Evolutionary conservation across 2,329 filamentous ascomycete genomes (phyloP).

Genomic region (Metarhizium guizhouense): DNA sequence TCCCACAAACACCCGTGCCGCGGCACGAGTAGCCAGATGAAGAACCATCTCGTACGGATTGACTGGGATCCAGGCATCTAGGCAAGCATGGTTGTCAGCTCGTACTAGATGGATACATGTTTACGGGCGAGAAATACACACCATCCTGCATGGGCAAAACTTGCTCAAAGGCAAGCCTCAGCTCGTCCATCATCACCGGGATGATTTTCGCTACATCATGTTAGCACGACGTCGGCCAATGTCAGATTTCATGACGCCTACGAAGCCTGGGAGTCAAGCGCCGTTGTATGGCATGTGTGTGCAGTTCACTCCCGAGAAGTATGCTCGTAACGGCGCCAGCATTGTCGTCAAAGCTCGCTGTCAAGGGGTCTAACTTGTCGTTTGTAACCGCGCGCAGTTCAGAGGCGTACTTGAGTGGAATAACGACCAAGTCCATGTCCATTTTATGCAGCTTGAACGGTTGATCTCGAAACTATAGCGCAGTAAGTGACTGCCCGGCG

Average conservation of each 20-base stretch:
- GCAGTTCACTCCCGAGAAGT: constrained; percentile 8
- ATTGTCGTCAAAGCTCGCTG: constrained; percentile 11
- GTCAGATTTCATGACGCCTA: neutral
- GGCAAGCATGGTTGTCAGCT: no score
- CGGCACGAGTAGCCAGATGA: constrained; percentile 7
- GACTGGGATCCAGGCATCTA: constrained; percentile 4
- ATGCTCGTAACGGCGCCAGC: constrained; percentile 8
- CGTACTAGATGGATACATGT: no score
- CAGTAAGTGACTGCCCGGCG: neutral
- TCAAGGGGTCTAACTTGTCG: constrained; percentile 10
- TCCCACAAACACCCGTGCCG: constrained; percentile 9
- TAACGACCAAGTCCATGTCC: constrained; percentile 10
- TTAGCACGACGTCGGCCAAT: neutral
- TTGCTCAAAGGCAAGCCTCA: constrained; percentile 6
- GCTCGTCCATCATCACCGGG: constrained; percentile 9
- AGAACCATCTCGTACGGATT: constrained; percentile 10
- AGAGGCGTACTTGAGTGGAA: constrained; percentile 8
- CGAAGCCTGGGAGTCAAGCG: constrained; percentile 9
- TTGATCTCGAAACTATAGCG: constrained; percentile 4
- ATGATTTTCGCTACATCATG: constrained; percentile 5
- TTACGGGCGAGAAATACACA: neutral
- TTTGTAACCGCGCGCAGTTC: constrained; percentile 8
- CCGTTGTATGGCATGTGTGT: constrained; percentile 9
- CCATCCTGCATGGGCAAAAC: constrained; percentile 1
- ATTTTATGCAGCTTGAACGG: constrained; percentile 9